These are phyloP conservation scores for Fistulina hepatica DNA, from an alignment of 1,284 basidiomycete species.

Conservation along the genomic window DNA sequence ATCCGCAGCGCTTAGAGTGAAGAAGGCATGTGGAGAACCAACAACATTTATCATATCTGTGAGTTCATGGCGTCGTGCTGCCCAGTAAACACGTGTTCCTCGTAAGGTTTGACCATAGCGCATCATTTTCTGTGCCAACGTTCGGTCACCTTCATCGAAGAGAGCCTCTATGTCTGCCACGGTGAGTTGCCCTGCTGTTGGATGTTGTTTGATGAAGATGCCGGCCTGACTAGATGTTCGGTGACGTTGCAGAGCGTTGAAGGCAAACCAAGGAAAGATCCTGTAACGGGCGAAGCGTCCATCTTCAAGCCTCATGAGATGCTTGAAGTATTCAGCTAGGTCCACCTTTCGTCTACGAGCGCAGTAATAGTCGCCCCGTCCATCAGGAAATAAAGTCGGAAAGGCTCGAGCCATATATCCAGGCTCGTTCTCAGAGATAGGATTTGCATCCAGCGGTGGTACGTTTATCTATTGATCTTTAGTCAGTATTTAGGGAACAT, in stretches of 20 bases:
- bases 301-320: slow-evolving; percentile 12
- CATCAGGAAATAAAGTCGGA: slow-evolving; percentile 16
- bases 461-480: slow-evolving; percentile 5
- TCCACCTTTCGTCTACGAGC: slow-evolving; percentile 9
- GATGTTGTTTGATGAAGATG: slow-evolving; percentile 12
- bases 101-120: slow-evolving; percentile 12
- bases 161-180: slow-evolving; percentile 12
- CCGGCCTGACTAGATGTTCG: slow-evolving; percentile 11
- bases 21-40: slow-evolving; percentile 18
- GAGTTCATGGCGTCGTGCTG: slow-evolving; percentile 11
- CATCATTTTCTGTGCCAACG: slow-evolving; percentile 12
- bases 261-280: slow-evolving; percentile 15
- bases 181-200: slow-evolving; percentile 11
- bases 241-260: slow-evolving; percentile 14
- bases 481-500: slow-evolving; percentile 7
- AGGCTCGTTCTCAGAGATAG: slow-evolving; percentile 10
- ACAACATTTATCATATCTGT: slow-evolving; percentile 12
- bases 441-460: slow-evolving; percentile 6
- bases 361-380: slow-evolving; percentile 10
- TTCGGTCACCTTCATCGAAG: slow-evolving; percentile 10
- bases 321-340: slow-evolving; percentile 12
- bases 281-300: slow-evolving; percentile 15
- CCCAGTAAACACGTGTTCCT: slow-evolving; percentile 16
- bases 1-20: slow-evolving; percentile 20
- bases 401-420: slow-evolving; percentile 15